Conservation (phyloP, 2,329 filamentous ascomycete species). For the Penicillium sp. region DNA sequence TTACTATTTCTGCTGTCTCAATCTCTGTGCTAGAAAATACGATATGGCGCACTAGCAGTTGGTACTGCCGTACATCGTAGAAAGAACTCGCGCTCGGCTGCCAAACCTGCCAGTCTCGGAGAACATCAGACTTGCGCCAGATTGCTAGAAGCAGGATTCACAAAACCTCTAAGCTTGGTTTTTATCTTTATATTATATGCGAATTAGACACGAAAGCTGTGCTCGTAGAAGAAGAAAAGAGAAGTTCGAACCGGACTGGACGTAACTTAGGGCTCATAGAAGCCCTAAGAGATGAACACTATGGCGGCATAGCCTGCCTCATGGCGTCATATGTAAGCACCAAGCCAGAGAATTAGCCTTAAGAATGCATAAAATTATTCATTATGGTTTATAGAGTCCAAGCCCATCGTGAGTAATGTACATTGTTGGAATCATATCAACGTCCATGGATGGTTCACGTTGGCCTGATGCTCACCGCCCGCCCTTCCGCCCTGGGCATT, state of each 20-base stretch:
- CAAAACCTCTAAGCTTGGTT: too few species aligned
- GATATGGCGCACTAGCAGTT: too few species aligned
- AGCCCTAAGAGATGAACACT: background rate
- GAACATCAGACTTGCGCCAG: too few species aligned
- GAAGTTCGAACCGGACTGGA: background rate
- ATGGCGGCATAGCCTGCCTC: background rate
- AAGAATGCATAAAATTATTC: background rate
- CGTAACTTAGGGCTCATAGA: background rate
- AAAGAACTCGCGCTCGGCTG: too few species aligned
- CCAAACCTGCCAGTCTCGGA: too few species aligned
- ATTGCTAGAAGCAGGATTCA: too few species aligned
- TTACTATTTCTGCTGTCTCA: too few species aligned
- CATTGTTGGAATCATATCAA: background rate
- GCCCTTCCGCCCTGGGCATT: slow-evolving; percentile 3
- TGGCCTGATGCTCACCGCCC: background rate
- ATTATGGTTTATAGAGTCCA: background rate
- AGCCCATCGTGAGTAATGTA: background rate
- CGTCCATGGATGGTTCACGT: background rate
- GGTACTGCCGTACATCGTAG: too few species aligned
- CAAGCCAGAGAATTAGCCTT: background rate
- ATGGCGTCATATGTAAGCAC: background rate
- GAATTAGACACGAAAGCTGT: too few species aligned
- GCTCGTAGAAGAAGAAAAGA: too few species aligned
- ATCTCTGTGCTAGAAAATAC: too few species aligned
- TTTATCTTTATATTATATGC: too few species aligned